These are phyloP conservation scores for Xylaria sp. DNA, from an alignment of 2,329 filamentous ascomycete genomes.

Conservation along the genomic window DNA sequence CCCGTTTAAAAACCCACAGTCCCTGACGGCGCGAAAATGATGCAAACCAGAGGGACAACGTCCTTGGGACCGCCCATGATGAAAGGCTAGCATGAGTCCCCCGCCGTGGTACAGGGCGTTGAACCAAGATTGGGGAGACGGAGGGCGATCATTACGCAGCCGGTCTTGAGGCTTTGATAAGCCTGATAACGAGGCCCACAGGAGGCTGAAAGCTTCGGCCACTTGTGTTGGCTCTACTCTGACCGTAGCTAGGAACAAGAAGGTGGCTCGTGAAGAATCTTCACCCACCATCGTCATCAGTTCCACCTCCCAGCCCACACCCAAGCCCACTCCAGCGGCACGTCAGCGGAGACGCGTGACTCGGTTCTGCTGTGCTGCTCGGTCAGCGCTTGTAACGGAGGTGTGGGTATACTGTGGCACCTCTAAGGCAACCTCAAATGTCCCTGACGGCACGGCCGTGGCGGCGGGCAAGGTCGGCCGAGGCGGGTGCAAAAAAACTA, in stretches of 20 bases:
- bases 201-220: conserved; percentile 35
- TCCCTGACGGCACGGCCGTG: conserved; percentile 13
- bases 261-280: conserved; percentile 32
- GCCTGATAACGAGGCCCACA: conserved; percentile 33
- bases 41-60: conserved; percentile 8
- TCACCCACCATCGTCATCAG: conserved; percentile 34
- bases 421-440: conserved; percentile 4
- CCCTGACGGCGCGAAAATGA: conserved; percentile 10
- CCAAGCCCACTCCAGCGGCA: conserved; percentile 27
- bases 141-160: conserved; percentile 32
- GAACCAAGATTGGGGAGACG: conserved; percentile 23
- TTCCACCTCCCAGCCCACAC: conserved; percentile 22
- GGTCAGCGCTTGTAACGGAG: conserved; percentile 29
- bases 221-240: not conserved
- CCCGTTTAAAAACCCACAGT: conserved; percentile 34
- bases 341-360: conserved; percentile 31
- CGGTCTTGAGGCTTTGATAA: conserved; percentile 11
- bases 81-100: not conserved
- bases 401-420: conserved; percentile 20
- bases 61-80: not conserved
- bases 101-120: conserved; percentile 1
- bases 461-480: conserved; percentile 13
- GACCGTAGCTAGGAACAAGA: conserved; percentile 22
- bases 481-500: too few species aligned
- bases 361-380: conserved; percentile 20